Conservation (phyloP, 2,329 filamentous ascomycete genomes). For the Aspergillus calidoustus region DNA sequence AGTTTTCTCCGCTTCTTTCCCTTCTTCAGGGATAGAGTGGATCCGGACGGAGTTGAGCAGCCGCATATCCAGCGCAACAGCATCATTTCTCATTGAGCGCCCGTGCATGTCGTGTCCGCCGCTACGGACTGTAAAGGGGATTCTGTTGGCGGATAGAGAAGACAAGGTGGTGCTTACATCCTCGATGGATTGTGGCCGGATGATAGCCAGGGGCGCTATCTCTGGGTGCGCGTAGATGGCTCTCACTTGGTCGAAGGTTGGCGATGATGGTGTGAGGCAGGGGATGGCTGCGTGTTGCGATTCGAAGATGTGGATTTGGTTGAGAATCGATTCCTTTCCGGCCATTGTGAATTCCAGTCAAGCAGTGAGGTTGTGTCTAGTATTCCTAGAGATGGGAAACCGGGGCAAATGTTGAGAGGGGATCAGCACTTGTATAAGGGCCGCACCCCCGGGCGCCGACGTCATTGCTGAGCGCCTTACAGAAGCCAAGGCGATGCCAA, state of each 20-base stretch:
- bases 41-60: slow-evolving; percentile 16
- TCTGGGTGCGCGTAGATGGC: not conserved
- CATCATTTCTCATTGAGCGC: slow-evolving; percentile 9
- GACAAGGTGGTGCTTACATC: not conserved
- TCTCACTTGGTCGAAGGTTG: not conserved
- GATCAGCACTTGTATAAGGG: not conserved
- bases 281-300: not conserved
- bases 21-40: not conserved
- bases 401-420: not conserved
- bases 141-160: not conserved
- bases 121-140: slow-evolving; percentile 20
- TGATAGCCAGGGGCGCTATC: not conserved
- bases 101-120: slow-evolving; percentile 27
- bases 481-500: not conserved
- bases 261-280: not conserved
- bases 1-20: not conserved
- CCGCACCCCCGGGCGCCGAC: not conserved
- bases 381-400: not conserved
- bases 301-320: not conserved
- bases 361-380: not conserved
- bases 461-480: not conserved
- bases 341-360: not conserved
- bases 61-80: slow-evolving; percentile 24
- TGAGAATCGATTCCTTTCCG: not conserved
- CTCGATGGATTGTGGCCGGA: not conserved